Conservation (phyloP, 805 yeast species). For the Metschnikowia corniflorae region DNA sequence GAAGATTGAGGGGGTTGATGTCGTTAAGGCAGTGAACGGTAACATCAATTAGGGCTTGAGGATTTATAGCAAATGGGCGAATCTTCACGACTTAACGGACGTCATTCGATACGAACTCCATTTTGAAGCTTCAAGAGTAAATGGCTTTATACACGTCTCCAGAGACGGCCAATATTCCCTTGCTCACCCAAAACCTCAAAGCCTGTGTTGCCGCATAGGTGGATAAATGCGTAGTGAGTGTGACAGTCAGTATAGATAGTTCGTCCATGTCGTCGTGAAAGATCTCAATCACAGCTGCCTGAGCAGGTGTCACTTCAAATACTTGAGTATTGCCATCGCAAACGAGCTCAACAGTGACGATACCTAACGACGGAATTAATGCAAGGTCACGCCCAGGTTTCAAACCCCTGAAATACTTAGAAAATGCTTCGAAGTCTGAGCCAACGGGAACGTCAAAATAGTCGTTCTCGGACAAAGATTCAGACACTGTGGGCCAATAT, state of each 20-base stretch:
- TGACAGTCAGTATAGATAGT: constrained; percentile 24
- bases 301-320: constrained; percentile 61
- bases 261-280: constrained; percentile 40
- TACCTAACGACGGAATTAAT: constrained; percentile 57
- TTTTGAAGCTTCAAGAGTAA: background rate
- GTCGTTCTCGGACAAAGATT: constrained; percentile 26
- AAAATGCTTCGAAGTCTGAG: constrained; percentile 41
- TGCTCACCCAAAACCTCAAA: constrained; percentile 60
- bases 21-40: constrained; percentile 58
- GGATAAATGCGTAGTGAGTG: constrained; percentile 21
- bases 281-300: constrained; percentile 58
- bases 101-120: background rate
- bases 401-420: constrained; percentile 36
- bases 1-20: constrained; percentile 64
- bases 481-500: constrained; percentile 71
- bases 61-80: too few relatives aligned
- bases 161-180: constrained; percentile 43
- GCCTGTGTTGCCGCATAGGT: constrained; percentile 23
- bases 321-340: constrained; percentile 15
- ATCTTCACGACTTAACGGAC: too few relatives aligned
- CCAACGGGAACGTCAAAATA: constrained; percentile 53
- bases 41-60: constrained; percentile 29
- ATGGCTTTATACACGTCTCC: constrained; percentile 6
- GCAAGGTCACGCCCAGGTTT: constrained; percentile 59
- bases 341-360: constrained; percentile 56